Base-by-base conservation (phyloP, 306 rosid genomes). In the Canavalia gladiata region DNA sequence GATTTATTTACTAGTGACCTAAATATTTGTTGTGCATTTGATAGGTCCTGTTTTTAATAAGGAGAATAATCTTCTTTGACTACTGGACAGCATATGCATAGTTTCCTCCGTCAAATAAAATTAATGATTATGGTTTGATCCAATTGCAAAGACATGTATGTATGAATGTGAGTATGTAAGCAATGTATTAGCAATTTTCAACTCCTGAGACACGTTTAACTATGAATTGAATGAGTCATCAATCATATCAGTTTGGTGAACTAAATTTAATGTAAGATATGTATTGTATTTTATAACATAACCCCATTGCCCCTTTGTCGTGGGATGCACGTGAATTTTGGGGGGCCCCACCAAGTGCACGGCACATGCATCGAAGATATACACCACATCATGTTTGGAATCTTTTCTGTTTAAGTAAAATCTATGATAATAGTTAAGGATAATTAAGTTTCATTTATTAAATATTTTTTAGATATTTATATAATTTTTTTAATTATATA, bases 31-130 rank as follows among this genome's bases (percentile, higher is more conserved):
- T 55, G 56, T 4, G 8, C 66, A 77, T 51, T 65, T 5, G 12
- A 39, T 77, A 28, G 41, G 74, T 64, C 74, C 65, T 65, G 74
- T 77, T 37, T 64, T n/a, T 18, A 18, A 55, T 65, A 39, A 72
- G 39, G 37, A 57, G 59, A 77, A 77, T 51, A 51, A 77, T 68
- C 59, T 28, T 50, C 42, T 77, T 77, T 76, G 73, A 64, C 81
- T 30, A 50, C 7, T 1, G n/a, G 9, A 6, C 55, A 31, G 3
- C 65, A 33, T 33, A 59, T 2, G 35, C 72, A 42, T 66, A 41
- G 25, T 66, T 66, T 66, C 13, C 52, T 65, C 34, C 49, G 47
- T 30, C 68, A 63, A 63, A 18, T 12, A 64, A 13, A 6, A 37
- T 5, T 13, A 1, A 18, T 18, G 25, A 18, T 13, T 64, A 64